Base-by-base conservation (phyloP, 2,329 filamentous ascomycete genomes). In the Xylariaceae sp. region DNA sequence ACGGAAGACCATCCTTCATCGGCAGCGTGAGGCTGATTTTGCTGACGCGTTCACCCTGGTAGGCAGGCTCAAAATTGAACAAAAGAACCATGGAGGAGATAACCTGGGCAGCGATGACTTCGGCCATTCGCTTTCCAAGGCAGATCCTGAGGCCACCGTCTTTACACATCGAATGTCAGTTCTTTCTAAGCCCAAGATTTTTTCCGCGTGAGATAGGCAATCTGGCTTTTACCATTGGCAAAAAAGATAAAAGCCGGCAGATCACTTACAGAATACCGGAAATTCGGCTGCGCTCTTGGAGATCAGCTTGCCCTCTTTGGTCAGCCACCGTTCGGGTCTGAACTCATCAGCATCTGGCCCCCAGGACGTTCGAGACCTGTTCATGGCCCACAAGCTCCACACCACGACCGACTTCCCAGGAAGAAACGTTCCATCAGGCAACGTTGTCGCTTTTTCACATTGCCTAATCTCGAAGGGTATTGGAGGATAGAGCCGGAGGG, bases 391-490 rank as follows among this genome's bases (percentile, higher is more conserved):
- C 2, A 80, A 72, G 58, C 80, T 84, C 83, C 83, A 87, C 2
- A 86, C 70, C 2, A 86, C 71, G 29, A 87, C 74, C 0, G 81
- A 74, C 9, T 71, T 66, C 31, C 69, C 65, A 0, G 81, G 81
- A 3, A 87, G 72, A 46, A 73, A 76, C 0, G 83, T 85, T 3
- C 81, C 81, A 61, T 86, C 83, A 0, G 83, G 83, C 2, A 87
- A 73, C 0, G 75, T 78, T 2, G 76, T 77, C 19, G 74, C 66
- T 50, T 72, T 65, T 29, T 76, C 74, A 56, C 76, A 76, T 67
- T 87, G 81, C 65, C 83, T 84, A 60, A 87, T 79, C 64, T 87
- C 84, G 57, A 87, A 82, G 1, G 84, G 84, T 31, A 87, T 79
- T 2, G 83, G 83, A 2, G 84, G 84, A 59, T 80, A 85, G 5